phyloP scores from a whole-genome alignment of 805 yeast species.

The Brettanomyces naardenensis region DNA sequence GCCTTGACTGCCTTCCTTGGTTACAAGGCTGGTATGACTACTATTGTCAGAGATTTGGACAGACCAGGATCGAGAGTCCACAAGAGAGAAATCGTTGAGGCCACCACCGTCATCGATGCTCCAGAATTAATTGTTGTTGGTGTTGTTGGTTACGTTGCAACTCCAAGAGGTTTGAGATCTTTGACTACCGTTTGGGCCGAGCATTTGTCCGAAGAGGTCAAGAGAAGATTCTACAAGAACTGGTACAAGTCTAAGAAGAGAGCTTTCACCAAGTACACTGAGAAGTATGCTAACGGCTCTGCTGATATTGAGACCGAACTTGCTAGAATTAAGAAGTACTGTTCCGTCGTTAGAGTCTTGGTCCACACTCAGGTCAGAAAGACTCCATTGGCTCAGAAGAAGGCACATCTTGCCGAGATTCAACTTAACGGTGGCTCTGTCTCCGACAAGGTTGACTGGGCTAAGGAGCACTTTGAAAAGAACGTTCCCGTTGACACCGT shows the following conservation, averaged over 20 bases:
- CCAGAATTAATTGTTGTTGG: conserved; percentile 99
- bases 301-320: conserved; percentile 88
- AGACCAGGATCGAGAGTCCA: conserved; percentile 99
- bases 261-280: conserved; percentile 99
- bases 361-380: conserved; percentile 99
- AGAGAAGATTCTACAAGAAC: conserved; percentile 99
- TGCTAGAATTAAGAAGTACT: conserved; percentile 98
- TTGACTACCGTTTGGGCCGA: conserved; percentile 99
- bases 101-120: conserved; percentile 98
- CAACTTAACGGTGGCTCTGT: conserved; percentile 99
- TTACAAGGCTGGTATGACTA: conserved; percentile 99
- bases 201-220: conserved; percentile 98
- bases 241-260: conserved; percentile 99
- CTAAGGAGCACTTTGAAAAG: conserved; percentile 98
- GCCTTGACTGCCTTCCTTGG: conserved; percentile 99
- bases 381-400: conserved; percentile 98
- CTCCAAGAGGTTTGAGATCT: conserved; percentile 99
- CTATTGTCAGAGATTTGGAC: conserved; percentile 99
- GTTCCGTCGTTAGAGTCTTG: conserved; percentile 96
- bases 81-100: conserved; percentile 99
- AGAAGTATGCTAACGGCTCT: conserved; percentile 91
- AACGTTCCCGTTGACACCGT: conserved; percentile 93
- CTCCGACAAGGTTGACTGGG: conserved; percentile 98
- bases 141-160: conserved; percentile 99
- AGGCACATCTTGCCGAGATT: conserved; percentile 99